A percentile compares a stretch with the other conserved stretches of the same genome.
phyloP scores from a whole-genome alignment of 2,329 filamentous ascomycete genomes.

The Pseudocercospora vitis region DNA sequence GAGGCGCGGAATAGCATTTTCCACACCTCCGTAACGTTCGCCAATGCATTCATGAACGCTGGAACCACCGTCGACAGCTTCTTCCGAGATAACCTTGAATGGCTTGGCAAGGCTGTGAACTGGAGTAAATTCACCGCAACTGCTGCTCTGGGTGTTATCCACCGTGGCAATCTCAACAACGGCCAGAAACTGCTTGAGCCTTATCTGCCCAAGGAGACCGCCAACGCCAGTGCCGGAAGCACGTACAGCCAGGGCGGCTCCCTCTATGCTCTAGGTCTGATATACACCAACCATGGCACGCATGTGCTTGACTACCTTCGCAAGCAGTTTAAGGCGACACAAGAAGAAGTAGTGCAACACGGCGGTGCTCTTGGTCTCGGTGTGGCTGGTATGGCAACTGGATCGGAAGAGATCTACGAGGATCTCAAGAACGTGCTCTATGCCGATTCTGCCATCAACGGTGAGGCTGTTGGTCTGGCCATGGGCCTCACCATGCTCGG shows the following conservation, averaged over 20 bases:
- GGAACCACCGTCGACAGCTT: slow-evolving; percentile 98
- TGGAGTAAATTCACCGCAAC: slow-evolving; percentile 99
- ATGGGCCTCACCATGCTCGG: slow-evolving; percentile 99
- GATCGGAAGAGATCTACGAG: slow-evolving; percentile 85
- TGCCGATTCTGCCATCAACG: slow-evolving; percentile 91
- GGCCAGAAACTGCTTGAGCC: slow-evolving; percentile 91
- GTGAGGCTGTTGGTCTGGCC: slow-evolving; percentile 89
- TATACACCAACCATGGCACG: slow-evolving; percentile 95
- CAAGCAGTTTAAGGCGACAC: slow-evolving; percentile 69
- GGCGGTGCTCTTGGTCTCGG: slow-evolving; percentile 92
- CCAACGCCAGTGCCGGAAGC: slow-evolving; percentile 71
- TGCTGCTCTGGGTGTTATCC: slow-evolving; percentile 92
- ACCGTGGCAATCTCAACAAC: slow-evolving; percentile 90
- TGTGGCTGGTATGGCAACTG: slow-evolving; percentile 96
- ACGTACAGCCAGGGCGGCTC: slow-evolving; percentile 96
- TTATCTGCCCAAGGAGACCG: slow-evolving; percentile 78
- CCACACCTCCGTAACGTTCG: slow-evolving; percentile 94
- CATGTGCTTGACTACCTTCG: slow-evolving; percentile 81
- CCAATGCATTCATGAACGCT: slow-evolving; percentile 99
- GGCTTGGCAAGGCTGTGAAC: slow-evolving; percentile 97
- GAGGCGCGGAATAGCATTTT: slow-evolving; percentile 98
- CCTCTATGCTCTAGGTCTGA: slow-evolving; percentile 89
- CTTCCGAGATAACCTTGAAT: slow-evolving; percentile 96
- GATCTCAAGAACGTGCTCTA: slow-evolving; percentile 87
- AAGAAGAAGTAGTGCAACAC: slow-evolving; percentile 93